Evolutionary conservation across 1,284 basidiomycete species (phyloP), one percentile per base, ranked within the genome.

Genomic region (Exsudoporus floridanus): DNA sequence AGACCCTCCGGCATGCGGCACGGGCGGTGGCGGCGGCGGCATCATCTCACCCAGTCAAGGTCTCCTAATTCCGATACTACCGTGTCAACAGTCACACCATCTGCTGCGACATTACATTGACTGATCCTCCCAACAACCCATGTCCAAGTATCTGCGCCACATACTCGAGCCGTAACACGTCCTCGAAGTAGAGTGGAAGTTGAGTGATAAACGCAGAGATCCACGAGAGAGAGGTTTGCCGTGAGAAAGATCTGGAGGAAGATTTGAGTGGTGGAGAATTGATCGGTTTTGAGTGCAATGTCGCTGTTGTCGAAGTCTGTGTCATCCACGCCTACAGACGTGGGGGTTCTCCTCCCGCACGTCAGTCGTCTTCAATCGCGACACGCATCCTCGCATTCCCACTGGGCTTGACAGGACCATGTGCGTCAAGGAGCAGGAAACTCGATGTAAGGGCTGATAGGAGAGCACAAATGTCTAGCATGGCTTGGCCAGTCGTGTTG

Each of bases 161-260:
- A 14, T 67, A 69, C 48, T 67, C 64, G 18, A 70, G 57, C 16
- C 65, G 54, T 3, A 67, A 35, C 8, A 55, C 67, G 19, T 67
- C 71, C 23, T 70, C 66, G 1, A 67, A 67, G 14, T 62, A 70
- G 2, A 70, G 43, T 0, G 66, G 67, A 0, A 67, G 53, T 35
- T 71, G 66, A 0, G 69, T 70, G 64, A 88, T 82, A 64, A 88
- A 87, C 0, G 78, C 78, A 54, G 23, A 88, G 74, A 62, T 88
- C 88, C 19, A 80, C 72, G 40, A 89, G 69, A 1, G 78, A 79
- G 58, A 85, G 77, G 40, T 80, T 73, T 7, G 78, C 68, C 0
- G 76, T 74, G 0, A 86, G 83, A 5, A 88, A 74, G 31, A 89
- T 76, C 4, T 80, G 80, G 16, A 89, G 74, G 31, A 88, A 65